Conservation (phyloP, 345 rosid species). For the Eucalyptus tenuipes region DNA sequence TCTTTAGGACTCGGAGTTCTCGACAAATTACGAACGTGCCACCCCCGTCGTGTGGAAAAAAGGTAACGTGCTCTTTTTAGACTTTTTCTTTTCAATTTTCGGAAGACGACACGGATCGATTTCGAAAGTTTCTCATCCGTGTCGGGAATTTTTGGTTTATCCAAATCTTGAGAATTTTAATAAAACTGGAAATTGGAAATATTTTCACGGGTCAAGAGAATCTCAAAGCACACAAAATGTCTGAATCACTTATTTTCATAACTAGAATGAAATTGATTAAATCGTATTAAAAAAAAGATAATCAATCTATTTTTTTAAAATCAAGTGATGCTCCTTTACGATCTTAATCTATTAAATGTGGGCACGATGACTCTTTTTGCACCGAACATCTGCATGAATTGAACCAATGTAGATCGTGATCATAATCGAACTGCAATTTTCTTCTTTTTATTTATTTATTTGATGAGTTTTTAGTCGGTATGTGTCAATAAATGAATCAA, state of each 20-base stretch:
- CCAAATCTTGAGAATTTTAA: neutral
- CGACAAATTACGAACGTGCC: neutral
- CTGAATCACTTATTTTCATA: neutral
- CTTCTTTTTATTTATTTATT: too few relatives aligned
- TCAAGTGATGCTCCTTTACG: accelerated
- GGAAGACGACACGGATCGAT: neutral
- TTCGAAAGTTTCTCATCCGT: neutral
- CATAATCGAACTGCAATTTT: accelerated
- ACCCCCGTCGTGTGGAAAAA: neutral
- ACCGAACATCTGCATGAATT: accelerated
- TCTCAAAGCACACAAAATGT: neutral
- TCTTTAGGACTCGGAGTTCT: neutral
- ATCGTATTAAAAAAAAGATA: accelerated
- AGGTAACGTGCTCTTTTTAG: neutral
- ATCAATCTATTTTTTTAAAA: accelerated
- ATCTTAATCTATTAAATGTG: neutral
- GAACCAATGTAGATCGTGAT: neutral
- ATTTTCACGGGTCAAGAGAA: neutral
- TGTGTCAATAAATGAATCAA: too few relatives aligned
- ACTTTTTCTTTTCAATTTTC: neutral
- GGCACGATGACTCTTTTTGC: neutral
- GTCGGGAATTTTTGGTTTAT: neutral
- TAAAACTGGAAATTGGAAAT: neutral
- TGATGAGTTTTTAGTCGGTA: neutral
- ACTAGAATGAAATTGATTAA: accelerated